Base-by-base conservation (phyloP, 2,329 filamentous ascomycete genomes). In the Didymella lethalis region DNA sequence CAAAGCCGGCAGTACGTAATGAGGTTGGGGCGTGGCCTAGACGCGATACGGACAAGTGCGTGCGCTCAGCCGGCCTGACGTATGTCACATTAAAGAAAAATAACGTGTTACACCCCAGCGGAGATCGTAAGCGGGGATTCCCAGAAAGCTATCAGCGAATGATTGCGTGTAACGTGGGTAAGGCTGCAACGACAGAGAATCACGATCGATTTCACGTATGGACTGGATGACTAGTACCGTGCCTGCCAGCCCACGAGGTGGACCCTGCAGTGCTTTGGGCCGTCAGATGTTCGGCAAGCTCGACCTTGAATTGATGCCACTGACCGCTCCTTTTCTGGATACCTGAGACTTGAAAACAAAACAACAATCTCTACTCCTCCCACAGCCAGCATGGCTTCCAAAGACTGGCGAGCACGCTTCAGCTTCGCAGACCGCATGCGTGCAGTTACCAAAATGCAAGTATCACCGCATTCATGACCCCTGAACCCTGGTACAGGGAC, bases 391-490 rank as follows among this genome's bases (percentile, higher is more conserved):
- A 72, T 72, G 69, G 65, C 66, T 49, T 48, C 66, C 44, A 53
- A 64, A 48, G 73, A 77, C 64, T 83, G 81, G 81, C 78, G 71
- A 38, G 64, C 71, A 23, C 56, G 61, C 40, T 57, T 83, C 63
- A 77, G 68, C 56, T 83, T 84, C 69, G 77, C 81, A 20, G 77
- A 80, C 49, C 75, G 82, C 54, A 71, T 84, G 59, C 62, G 72
- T 31, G 71, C 72, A 34, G 80, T 79, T 50, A 77, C 80, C 14
- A 79, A 80, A 79, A 82, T 84, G 82, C 77, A 82, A 75, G 80
- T 81, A 71, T 54, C 80, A 71, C 54, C 57, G 59, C 62, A 45
- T 53, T 44, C 56, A 61, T 59, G 49, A 52, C 48, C 48, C 51
- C 46, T 54, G 57, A 29, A 40, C 31, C 44, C 48, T 54, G 43